Evolutionary conservation across 257 asterid species (phyloP).

Genomic region (Nicotiana sylvestris): DNA sequence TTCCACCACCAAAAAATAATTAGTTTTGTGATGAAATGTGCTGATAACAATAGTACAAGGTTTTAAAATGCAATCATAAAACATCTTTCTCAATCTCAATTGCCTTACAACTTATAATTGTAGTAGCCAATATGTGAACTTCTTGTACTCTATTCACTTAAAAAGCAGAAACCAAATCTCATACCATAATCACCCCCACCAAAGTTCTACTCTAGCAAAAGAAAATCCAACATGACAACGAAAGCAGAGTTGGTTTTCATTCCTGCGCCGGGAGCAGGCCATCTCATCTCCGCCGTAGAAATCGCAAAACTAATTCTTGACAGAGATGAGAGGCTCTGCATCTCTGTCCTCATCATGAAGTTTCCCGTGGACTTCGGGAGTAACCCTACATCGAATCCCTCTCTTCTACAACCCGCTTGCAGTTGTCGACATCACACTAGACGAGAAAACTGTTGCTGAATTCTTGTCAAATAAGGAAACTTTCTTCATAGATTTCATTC

Average conservation of each 20-base stretch:
- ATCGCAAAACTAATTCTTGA: constrained; percentile 11
- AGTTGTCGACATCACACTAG: neutral
- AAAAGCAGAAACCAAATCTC: constrained; percentile 17
- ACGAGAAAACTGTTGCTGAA: neutral
- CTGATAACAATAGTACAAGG: no score
- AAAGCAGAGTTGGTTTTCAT: constrained; percentile 23
- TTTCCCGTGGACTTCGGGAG: constrained; percentile 12
- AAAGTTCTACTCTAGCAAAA: no score
- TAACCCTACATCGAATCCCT: neutral
- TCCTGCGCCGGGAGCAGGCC: constrained; percentile 25
- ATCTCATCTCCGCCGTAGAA: constrained; percentile 18
- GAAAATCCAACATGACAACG: neutral
- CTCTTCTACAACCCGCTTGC: neutral
- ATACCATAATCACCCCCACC: neutral
- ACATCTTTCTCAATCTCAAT: no score
- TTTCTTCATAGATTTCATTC: neutral
- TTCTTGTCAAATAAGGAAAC: neutral
- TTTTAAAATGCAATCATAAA: no score
- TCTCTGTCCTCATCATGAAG: constrained; percentile 17
- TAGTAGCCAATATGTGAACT: neutral
- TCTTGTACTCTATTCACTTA: neutral
- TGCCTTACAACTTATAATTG: no score
- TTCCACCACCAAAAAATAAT: no score
- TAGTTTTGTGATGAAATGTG: no score
- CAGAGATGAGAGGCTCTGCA: neutral